Percentiles rank a stretch among this genome's conserved stretches.
Conservation (phyloP, 768 basidiomycete species). For the Termitomyces sp. region DNA sequence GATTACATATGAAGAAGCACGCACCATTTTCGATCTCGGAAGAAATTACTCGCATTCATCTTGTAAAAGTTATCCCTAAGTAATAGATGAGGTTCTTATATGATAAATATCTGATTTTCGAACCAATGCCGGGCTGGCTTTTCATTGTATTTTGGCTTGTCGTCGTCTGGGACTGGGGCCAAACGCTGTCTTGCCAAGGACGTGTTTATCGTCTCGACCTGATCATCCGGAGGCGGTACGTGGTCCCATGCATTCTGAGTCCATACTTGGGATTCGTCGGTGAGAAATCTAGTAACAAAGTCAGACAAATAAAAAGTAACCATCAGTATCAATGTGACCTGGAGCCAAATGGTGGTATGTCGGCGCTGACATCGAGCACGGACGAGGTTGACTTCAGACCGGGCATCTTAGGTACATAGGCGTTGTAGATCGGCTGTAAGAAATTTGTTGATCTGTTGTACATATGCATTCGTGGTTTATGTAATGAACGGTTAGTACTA, state of each 20-base stretch:
- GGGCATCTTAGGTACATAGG: neutral
- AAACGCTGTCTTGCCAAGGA: slow-evolving; percentile 66
- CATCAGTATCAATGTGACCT: slow-evolving; percentile 31
- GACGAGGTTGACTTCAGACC: slow-evolving; percentile 47
- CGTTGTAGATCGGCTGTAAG: neutral
- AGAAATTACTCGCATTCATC: slow-evolving; percentile 81
- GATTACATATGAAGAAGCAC: neutral
- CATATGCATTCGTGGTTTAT: slow-evolving; percentile 1
- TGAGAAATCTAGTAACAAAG: slow-evolving; percentile 52
- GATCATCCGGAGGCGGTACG: slow-evolving; percentile 78
- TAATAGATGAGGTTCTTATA: slow-evolving; percentile 13
- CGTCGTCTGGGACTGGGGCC: slow-evolving; percentile 68
- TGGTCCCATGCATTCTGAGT: slow-evolving; percentile 90
- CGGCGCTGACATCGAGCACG: slow-evolving; percentile 50
- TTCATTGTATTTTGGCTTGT: slow-evolving; percentile 65
- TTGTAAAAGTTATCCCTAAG: slow-evolving; percentile 92
- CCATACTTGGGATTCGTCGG: slow-evolving; percentile 70
- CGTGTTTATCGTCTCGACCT: slow-evolving; percentile 62
- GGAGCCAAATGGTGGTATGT: slow-evolving; percentile 67
- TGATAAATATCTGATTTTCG: slow-evolving; percentile 9
- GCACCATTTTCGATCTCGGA: slow-evolving; percentile 89
- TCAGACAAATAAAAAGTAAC: neutral
- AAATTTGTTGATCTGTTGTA: neutral
- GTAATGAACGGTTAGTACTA: slow-evolving; percentile 4
- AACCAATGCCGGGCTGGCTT: slow-evolving; percentile 74